Evolutionary conservation across 75 land plant species (phyloP).

Genomic region (Sequoia sempervirens): DNA sequence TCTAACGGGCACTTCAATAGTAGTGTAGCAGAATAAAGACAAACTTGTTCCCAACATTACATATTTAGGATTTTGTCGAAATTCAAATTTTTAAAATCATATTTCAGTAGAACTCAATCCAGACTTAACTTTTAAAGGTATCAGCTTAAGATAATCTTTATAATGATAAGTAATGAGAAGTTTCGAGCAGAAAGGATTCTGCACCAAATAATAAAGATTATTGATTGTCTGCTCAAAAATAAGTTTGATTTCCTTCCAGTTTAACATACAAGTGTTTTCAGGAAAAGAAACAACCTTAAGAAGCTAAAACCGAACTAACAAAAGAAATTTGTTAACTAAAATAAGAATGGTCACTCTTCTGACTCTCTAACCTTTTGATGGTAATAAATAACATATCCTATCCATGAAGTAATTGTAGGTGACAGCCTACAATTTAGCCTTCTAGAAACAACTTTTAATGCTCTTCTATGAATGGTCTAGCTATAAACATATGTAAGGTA

Average conservation of each 20-base stretch:
- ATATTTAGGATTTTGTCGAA: background rate
- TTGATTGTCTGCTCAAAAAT: background rate
- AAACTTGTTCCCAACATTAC: background rate
- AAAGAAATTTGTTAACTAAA: background rate
- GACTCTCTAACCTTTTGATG: background rate
- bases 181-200: background rate
- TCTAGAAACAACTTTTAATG: background rate
- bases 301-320: background rate
- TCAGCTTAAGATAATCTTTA: background rate
- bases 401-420: background rate
- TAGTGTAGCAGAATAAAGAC: background rate
- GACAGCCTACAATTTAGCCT: background rate
- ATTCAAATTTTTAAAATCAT: background rate
- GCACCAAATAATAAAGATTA: background rate
- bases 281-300: background rate
- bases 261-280: background rate
- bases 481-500: background rate
- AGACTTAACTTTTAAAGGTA: background rate
- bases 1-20: background rate
- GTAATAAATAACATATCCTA: background rate
- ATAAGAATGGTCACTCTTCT: background rate
- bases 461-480: background rate
- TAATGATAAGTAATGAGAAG: background rate
- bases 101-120: background rate
- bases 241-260: constrained; percentile 3